Conservation (phyloP, 2,329 filamentous ascomycete species). For the Tolypocladium guangdongense region DNA sequence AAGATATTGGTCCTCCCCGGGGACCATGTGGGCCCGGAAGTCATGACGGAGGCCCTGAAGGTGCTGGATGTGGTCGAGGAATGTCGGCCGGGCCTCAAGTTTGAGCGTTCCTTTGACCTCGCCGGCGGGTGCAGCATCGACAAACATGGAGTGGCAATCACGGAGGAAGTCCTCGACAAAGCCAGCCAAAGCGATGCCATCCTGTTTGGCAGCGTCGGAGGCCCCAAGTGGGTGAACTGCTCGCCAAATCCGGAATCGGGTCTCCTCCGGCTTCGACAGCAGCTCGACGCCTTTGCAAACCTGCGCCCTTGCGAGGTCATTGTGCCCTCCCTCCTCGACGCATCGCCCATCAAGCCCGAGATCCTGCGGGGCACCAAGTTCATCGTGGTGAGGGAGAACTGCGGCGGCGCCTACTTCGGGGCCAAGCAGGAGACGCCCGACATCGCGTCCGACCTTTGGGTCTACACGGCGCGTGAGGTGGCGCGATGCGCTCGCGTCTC, state of each 20-base stretch:
- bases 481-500: constrained; percentile 35
- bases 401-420: constrained; percentile 39
- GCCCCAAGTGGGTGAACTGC: constrained; percentile 31
- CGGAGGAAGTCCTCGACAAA: constrained; percentile 28
- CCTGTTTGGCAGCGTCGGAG: constrained; percentile 36
- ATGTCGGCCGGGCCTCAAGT: constrained; percentile 16
- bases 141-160: constrained; percentile 31
- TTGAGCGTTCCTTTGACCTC: constrained; percentile 16
- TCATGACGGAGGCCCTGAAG: constrained; percentile 33
- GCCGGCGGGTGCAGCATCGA: constrained; percentile 29
- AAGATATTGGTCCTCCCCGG: constrained; percentile 32
- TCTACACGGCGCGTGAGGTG: constrained; percentile 32
- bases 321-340: constrained; percentile 25
- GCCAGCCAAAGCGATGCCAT: constrained; percentile 30
- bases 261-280: constrained; percentile 26
- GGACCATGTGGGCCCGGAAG: constrained; percentile 36
- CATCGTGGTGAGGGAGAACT: constrained; percentile 38
- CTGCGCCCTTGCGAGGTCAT: constrained; percentile 36
- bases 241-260: constrained; percentile 34
- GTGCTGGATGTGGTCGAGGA: constrained; percentile 30
- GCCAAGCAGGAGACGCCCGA: constrained; percentile 31
- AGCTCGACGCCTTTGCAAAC: constrained; percentile 37
- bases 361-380: constrained; percentile 34
- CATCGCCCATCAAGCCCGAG: constrained; percentile 32
- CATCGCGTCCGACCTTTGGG: constrained; percentile 35